phyloP scores from a whole-genome alignment of 169 alveolate species.

The Plasmodium vinckei region DNA sequence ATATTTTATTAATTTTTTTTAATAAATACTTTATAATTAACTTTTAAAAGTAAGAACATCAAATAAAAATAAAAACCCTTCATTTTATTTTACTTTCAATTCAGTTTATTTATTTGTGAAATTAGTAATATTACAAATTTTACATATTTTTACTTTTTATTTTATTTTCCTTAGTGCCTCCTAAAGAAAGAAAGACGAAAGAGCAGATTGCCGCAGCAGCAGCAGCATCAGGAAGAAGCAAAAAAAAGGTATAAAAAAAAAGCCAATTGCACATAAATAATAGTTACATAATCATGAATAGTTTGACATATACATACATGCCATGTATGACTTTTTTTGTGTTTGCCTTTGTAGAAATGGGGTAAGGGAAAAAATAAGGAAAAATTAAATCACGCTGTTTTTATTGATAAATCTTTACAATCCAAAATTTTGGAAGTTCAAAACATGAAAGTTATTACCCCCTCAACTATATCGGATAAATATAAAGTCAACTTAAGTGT shows the following conservation, averaged over 20 bases:
- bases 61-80: too few relatives aligned
- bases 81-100: too few relatives aligned
- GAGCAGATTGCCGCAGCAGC: constrained; percentile 79
- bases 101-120: too few relatives aligned
- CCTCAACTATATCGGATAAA: constrained; percentile 93
- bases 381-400: constrained; percentile 95
- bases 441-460: constrained; percentile 93
- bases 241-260: constrained; percentile 46
- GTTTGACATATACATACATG: background rate
- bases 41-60: too few relatives aligned
- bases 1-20: too few relatives aligned
- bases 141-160: background rate
- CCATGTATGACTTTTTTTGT: too few relatives aligned
- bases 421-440: constrained; percentile 94
- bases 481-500: constrained; percentile 92
- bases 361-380: constrained; percentile 93
- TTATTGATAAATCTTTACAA: constrained; percentile 93
- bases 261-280: background rate
- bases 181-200: constrained; percentile 76
- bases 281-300: background rate
- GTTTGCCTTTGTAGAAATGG: constrained; percentile 89
- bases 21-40: too few relatives aligned
- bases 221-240: constrained; percentile 78
- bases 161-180: constrained; percentile 64
- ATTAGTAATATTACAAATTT: too few relatives aligned